A percentile compares a stretch with the other conserved stretches of the same genome.
phyloP scores from a whole-genome alignment of 257 asterid species.

The Anisodus tanguticus region DNA sequence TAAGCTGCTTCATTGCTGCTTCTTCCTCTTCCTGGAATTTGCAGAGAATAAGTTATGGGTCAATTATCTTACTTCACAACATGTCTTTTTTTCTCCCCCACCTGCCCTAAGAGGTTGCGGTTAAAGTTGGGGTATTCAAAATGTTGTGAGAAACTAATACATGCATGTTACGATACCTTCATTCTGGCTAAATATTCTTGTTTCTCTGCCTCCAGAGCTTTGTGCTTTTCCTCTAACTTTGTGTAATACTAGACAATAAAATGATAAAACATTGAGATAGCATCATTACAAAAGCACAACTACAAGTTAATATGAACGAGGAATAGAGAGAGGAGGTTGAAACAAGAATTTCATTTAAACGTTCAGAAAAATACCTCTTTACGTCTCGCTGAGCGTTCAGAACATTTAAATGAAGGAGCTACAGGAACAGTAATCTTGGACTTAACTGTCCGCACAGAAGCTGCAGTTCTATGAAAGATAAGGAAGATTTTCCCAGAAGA shows the following conservation, averaged over 20 bases:
- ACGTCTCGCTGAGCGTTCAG: constrained; percentile 71
- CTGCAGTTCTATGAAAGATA: constrained; percentile 64
- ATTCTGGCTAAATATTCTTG: constrained; percentile 69
- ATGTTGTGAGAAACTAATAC: neutral
- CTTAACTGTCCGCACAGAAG: constrained; percentile 68
- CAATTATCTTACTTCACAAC: neutral
- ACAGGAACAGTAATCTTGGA: constrained; percentile 81
- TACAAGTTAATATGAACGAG: constrained; percentile 9
- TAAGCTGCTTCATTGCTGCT: constrained; percentile 73
- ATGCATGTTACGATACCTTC: constrained; percentile 50
- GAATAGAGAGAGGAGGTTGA: neutral
- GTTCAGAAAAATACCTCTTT: constrained; percentile 63
- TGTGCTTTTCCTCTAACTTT: constrained; percentile 83
- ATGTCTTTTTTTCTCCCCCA: neutral
- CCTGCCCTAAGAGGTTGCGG: neutral
- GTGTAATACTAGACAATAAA: constrained; percentile 56
- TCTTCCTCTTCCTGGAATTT: constrained; percentile 77
- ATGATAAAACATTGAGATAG: constrained; percentile 15
- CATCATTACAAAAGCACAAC: neutral
- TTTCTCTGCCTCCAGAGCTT: constrained; percentile 84
- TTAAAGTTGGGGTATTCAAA: neutral
- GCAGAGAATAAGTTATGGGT: constrained; percentile 26
- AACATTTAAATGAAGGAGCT: constrained; percentile 66
- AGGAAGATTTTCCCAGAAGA: constrained; percentile 38
- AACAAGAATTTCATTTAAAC: constrained; percentile 15